Percentiles rank a stretch among this genome's conserved stretches.
These are phyloP conservation scores for Kluyveromyces aestuarii DNA, from an alignment of 805 yeast species.

Conservation along the genomic window DNA sequence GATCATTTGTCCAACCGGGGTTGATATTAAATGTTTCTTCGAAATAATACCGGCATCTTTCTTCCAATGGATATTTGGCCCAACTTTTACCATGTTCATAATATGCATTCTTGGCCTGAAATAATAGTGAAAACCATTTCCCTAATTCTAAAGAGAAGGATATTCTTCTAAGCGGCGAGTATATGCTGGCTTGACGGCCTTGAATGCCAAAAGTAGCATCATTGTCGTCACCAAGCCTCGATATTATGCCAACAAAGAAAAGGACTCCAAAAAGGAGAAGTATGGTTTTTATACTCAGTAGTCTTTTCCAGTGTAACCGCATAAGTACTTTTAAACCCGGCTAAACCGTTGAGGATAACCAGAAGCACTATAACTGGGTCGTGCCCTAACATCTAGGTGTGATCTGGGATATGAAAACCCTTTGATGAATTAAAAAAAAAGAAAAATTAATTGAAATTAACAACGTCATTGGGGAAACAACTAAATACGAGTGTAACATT, in stretches of 20 bases:
- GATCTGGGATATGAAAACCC: too few species aligned
- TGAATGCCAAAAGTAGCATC: background rate
- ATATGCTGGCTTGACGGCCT: background rate
- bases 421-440: too few species aligned
- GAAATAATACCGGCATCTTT: conserved; percentile 16
- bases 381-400: too few species aligned
- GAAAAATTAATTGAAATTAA: too few species aligned
- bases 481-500: too few species aligned
- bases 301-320: conserved; percentile 1
- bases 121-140: background rate
- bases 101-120: background rate
- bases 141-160: background rate
- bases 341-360: background rate
- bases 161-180: background rate
- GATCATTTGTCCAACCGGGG: conserved; percentile 17
- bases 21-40: conserved; percentile 11
- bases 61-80: conserved; percentile 3
- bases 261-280: background rate
- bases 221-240: background rate
- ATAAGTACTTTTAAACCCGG: background rate
- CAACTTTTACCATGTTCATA: background rate
- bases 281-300: background rate
- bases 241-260: background rate
- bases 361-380: too few species aligned
- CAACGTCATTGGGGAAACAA: too few species aligned